These are phyloP conservation scores for Dothiorella sarmentorum DNA, from an alignment of 2,329 filamentous ascomycete genomes.

Conservation along the genomic window DNA sequence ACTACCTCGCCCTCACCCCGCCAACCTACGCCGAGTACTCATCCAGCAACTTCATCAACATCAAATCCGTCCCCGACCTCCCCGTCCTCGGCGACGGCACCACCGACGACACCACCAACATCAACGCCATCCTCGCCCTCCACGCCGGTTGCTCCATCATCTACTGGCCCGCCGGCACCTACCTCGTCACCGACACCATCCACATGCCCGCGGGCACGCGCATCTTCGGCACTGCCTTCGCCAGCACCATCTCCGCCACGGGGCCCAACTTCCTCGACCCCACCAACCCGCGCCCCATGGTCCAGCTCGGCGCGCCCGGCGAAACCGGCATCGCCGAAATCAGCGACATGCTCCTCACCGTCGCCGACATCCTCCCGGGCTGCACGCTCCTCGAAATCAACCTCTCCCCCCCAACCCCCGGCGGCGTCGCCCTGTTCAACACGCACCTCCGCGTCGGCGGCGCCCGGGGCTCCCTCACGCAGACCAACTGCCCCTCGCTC, in stretches of 20 bases:
- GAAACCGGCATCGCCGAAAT: conserved; percentile 24
- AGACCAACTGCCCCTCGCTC: conserved; percentile 4
- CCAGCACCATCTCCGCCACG: conserved; percentile 21
- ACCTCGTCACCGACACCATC: conserved; percentile 23
- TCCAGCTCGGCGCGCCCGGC: conserved; percentile 23
- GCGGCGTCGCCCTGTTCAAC: conserved; percentile 47
- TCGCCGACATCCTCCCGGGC: conserved; percentile 14
- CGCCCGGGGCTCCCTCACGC: conserved; percentile 29
- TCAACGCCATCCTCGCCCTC: conserved; percentile 15
- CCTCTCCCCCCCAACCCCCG: conserved; percentile 40
- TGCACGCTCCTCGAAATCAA: conserved; percentile 45
- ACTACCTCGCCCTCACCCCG: conserved; percentile 14
- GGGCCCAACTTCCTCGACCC: conserved; percentile 23
- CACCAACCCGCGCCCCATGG: conserved; percentile 21
- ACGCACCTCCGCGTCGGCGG: conserved; percentile 36
- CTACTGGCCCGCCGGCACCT: conserved; percentile 23
- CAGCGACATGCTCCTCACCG: conserved; percentile 25
- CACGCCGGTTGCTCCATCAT: conserved; percentile 17
- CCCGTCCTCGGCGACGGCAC: conserved; percentile 8
- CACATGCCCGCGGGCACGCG: conserved; percentile 20
- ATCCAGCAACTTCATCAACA: conserved; percentile 12
- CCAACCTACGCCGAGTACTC: conserved; percentile 16
- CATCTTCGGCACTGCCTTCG: conserved; percentile 24
- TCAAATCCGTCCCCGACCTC: conserved; percentile 7
- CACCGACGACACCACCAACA: conserved; percentile 16